Percentiles rank a stretch among this genome's conserved stretches.
Evolutionary conservation across 805 yeast species (phyloP).

Genomic region (Metschnikowia orientalis): DNA sequence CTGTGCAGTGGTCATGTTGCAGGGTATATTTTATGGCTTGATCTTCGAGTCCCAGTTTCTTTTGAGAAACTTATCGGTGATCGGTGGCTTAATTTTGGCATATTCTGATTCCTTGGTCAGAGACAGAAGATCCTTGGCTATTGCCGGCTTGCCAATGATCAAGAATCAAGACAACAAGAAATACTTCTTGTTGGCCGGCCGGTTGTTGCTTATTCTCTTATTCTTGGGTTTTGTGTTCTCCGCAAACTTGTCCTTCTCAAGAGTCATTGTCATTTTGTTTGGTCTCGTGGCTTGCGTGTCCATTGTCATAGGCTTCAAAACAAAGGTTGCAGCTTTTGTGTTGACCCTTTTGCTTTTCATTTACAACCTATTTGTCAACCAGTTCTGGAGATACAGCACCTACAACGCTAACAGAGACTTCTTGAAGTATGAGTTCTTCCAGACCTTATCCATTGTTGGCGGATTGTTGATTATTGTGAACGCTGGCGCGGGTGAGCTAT

Average conservation of each 20-base stretch:
- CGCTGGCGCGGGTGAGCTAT: conserved; percentile 94
- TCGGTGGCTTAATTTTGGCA: conserved; percentile 88
- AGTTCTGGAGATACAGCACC: conserved; percentile 77
- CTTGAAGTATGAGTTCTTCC: conserved; percentile 89
- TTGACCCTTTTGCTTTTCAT: conserved; percentile 65
- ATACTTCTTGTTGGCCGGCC: conserved; percentile 81
- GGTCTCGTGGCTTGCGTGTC: conserved; percentile 70
- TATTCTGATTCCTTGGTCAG: conserved; percentile 81
- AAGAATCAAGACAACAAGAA: conserved; percentile 70
- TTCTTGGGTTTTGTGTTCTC: conserved; percentile 82
- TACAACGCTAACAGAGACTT: conserved; percentile 80
- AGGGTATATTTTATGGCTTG: conserved; percentile 85
- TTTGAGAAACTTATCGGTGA: conserved; percentile 80
- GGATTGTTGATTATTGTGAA: conserved; percentile 86
- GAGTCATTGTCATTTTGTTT: conserved; percentile 59
- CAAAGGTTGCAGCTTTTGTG: conserved; percentile 77
- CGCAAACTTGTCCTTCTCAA: conserved; percentile 64
- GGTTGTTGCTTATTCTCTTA: conserved; percentile 77
- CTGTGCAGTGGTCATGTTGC: conserved; percentile 66
- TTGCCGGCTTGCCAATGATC: conserved; percentile 76
- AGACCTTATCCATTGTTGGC: conserved; percentile 90
- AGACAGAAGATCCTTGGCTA: conserved; percentile 57
- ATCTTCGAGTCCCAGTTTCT: conserved; percentile 77
- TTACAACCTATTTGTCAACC: conserved; percentile 76
- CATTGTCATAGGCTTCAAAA: conserved; percentile 88